Evolutionary conservation across 2,329 filamentous ascomycete species (phyloP).

Genomic region (Colletotrichum somersetense): DNA sequence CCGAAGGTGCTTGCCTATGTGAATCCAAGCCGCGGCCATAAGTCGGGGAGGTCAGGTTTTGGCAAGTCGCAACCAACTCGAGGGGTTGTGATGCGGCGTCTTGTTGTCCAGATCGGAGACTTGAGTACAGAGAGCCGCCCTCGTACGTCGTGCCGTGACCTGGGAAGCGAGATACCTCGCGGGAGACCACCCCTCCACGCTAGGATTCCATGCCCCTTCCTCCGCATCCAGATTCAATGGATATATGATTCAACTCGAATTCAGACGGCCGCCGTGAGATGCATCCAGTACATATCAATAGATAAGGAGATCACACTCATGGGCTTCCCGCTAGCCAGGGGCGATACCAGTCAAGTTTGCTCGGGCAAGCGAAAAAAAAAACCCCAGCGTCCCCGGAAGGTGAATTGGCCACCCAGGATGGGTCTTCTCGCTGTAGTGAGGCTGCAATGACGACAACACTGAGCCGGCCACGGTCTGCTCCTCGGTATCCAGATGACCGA

Average conservation of each 20-base stretch:
- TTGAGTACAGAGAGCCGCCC: background rate
- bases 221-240: background rate
- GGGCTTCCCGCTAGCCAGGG: background rate
- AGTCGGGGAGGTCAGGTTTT: no score
- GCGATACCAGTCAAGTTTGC: background rate
- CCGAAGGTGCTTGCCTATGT: no score
- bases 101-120: background rate
- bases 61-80: background rate
- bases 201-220: background rate
- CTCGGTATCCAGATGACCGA: background rate
- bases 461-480: background rate
- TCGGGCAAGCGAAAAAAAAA: background rate
- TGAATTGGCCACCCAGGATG: background rate
- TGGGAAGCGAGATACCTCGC: background rate
- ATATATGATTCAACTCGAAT: background rate
- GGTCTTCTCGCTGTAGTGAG: no score
- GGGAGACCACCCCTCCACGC: no score
- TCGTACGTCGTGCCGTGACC: background rate
- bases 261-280: background rate
- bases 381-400: background rate
- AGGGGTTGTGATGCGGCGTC: background rate
- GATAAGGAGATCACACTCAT: background rate
- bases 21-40: no score
- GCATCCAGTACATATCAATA: background rate
- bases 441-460: background rate